These are phyloP conservation scores for Penicillium thymicola DNA, from an alignment of 2,329 filamentous ascomycete species.

Conservation along the genomic window DNA sequence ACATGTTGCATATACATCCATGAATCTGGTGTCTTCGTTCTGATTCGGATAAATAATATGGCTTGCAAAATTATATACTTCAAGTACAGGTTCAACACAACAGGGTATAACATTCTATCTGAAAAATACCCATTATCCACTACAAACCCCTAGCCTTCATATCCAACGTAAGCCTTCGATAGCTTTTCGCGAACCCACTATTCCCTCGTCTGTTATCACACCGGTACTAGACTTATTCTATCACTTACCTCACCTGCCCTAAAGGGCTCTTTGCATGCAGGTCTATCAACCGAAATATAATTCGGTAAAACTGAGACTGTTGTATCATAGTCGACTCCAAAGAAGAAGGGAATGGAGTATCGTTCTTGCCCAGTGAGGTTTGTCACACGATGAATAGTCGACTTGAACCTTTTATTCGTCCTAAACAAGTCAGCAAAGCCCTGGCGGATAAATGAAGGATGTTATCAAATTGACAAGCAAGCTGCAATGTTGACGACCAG, in stretches of 20 bases:
- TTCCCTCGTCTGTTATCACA: not conserved
- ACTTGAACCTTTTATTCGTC: conserved; percentile 41
- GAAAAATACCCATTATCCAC: not conserved
- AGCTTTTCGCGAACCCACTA: conserved; percentile 19
- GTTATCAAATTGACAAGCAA: conserved; percentile 26
- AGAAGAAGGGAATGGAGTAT: conserved; percentile 44
- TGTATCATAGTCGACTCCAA: conserved; percentile 40
- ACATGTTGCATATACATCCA: not conserved
- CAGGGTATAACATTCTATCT: not conserved
- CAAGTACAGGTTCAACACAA: not conserved
- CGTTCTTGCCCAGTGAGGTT: conserved; percentile 40
- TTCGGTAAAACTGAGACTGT: conserved; percentile 27
- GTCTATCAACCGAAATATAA: conserved; percentile 13
- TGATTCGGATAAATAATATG: not conserved
- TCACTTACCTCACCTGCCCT: conserved; percentile 22
- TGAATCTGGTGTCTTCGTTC: not conserved
- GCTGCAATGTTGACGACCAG: conserved; percentile 37
- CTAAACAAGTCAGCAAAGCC: conserved; percentile 20
- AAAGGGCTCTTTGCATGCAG: conserved; percentile 16
- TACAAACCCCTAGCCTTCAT: conserved; percentile 5
- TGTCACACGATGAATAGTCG: conserved; percentile 41
- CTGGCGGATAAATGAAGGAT: too few relatives aligned
- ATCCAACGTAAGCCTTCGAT: conserved; percentile 15
- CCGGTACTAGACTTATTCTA: too few relatives aligned
- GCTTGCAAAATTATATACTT: not conserved